Evolutionary conservation across 768 basidiomycete species (phyloP), one percentile per base, ranked within the genome.

Genomic region (Podaxis rugospora): DNA sequence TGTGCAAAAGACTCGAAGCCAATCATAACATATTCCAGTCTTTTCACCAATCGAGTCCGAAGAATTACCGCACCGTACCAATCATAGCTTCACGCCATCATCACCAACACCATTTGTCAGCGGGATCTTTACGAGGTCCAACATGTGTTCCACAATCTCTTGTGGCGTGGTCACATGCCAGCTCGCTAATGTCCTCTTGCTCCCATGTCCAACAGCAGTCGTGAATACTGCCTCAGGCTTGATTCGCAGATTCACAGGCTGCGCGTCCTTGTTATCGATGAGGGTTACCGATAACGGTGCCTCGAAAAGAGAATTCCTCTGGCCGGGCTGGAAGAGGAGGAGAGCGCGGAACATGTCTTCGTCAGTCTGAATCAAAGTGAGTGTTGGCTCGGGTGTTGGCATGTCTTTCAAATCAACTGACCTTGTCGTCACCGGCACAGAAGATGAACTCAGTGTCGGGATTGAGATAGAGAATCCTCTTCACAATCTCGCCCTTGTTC

Each of bases 291-390:
- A 74, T 21, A 87, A 75, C 21, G 84, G 90, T 32, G 82, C 85
- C 64, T 84, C 76, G 80, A 90, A 80, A 6, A 72, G 73, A 11
- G 79, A 74, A 60, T 76, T 78, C 51, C 65, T 78, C 28, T 67
- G 71, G 2, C 80, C 80, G 1, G 78, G 66, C 0, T 76, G 75
- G 76, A 90, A 90, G 64, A 88, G 78, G 23, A 85, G 81, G 0
- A 96, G 80, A 0, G 93, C 83, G 65, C 95, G 89, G 90, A 98
- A 98, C 96, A 99, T 99, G 78, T 99, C 96, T 77, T 99, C 96
- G 78, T 98, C 94, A 51, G 95, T 95, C 92, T 90, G 66, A 47
- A 27, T 47, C 23, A 57, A 21, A 37, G 42, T 44, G 16, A 44
- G 16, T 18, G 42, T 18, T 5, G 6, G 42, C n/a, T n/a, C 2